Percentiles rank a stretch among this genome's conserved stretches.
These are phyloP conservation scores for Phyllosticta citriasiana DNA, from an alignment of 2,329 filamentous ascomycete genomes.

Conservation along the genomic window DNA sequence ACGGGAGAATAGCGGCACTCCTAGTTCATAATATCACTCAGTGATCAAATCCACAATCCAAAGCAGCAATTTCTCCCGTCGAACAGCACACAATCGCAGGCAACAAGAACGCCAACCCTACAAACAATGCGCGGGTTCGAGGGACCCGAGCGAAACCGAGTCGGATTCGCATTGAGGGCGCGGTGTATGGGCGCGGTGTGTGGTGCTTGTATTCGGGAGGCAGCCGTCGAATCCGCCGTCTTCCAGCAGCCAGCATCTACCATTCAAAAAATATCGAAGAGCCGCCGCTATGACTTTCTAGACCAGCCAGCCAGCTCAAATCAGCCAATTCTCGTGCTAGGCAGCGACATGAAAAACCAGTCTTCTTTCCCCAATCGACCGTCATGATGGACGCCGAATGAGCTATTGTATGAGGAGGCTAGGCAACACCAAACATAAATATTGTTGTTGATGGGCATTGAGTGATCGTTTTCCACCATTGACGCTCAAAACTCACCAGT, in stretches of 20 bases:
- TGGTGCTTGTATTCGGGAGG: not conserved
- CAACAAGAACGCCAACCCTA: no score
- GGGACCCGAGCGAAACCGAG: not conserved
- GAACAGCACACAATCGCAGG: no score
- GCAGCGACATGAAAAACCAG: not conserved
- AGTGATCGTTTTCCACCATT: not conserved
- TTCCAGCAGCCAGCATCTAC: not conserved
- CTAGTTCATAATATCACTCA: no score
- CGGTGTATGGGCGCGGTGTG: not conserved
- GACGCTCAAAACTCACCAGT: not conserved
- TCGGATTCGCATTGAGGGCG: not conserved
- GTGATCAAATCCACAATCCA: no score
- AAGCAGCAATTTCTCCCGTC: no score
- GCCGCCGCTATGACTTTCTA: not conserved
- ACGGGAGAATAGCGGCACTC: no score
- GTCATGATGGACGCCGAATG: not conserved
- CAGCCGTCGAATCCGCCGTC: not conserved
- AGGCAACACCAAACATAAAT: not conserved
- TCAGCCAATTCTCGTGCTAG: not conserved
- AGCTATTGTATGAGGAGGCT: no score
- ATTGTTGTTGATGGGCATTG: not conserved
- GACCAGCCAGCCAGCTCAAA: no score
- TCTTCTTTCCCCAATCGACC: not conserved
- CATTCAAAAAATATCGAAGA: not conserved
- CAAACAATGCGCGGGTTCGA: not conserved